Conservation (phyloP, 192 early-diverging fungal species). For the Linderina pennispora region DNA sequence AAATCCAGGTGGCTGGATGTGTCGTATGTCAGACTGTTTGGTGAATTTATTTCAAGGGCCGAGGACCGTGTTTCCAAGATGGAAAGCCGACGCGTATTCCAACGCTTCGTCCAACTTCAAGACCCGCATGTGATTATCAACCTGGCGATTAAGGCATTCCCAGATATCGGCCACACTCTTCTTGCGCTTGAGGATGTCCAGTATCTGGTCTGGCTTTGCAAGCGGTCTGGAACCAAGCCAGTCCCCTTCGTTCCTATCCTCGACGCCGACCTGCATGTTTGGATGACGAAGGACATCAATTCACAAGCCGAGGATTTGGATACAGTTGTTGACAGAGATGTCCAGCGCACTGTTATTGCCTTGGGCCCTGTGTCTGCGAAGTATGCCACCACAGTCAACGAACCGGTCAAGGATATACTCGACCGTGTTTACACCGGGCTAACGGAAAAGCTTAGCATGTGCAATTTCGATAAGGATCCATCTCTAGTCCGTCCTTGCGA, state of each 20-base stretch:
- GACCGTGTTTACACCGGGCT: background rate
- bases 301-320: background rate
- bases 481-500: too few species aligned
- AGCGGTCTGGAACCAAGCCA: slow-evolving; percentile 74
- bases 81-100: too few species aligned
- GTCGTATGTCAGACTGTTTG: slow-evolving; percentile 59
- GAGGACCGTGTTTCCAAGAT: too few species aligned
- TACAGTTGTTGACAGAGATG: background rate
- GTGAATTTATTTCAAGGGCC: slow-evolving; percentile 82
- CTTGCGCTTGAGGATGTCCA: slow-evolving; percentile 22
- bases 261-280: background rate
- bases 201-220: slow-evolving; percentile 27
- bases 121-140: slow-evolving; percentile 17
- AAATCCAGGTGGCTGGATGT: slow-evolving; percentile 75
- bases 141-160: background rate
- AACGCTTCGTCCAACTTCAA: too few species aligned
- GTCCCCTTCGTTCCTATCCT: slow-evolving; percentile 75
- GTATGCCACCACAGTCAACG: background rate
- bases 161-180: too few species aligned
- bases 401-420: background rate
- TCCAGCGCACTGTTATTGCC: background rate
- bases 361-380: background rate
- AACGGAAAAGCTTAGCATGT: too few species aligned
- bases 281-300: background rate
- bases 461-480: too few species aligned